phyloP scores from a whole-genome alignment of 106 monocot species.

The Phalaenopsis aphrodite region DNA sequence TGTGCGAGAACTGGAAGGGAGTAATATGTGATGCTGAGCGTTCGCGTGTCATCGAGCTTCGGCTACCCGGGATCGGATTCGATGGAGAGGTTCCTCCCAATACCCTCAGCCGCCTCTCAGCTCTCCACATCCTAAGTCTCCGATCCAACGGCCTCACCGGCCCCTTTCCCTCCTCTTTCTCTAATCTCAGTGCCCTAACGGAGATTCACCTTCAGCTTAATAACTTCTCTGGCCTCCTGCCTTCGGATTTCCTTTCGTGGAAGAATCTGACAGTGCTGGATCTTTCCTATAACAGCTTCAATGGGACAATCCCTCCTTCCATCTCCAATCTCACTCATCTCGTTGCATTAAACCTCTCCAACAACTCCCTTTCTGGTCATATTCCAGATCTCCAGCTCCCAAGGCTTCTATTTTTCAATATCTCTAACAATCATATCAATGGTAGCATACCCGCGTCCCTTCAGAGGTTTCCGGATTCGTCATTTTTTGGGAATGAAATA shows the following conservation, averaged over 20 bases:
- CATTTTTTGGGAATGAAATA: conserved; percentile 41
- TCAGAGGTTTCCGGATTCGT: conserved; percentile 30
- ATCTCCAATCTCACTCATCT: conserved; percentile 39
- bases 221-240: conserved; percentile 37
- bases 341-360: conserved; percentile 34
- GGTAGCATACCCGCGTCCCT: conserved; percentile 44
- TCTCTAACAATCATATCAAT: conserved; percentile 38
- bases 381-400: conserved; percentile 43
- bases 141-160: conserved; percentile 45
- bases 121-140: conserved; percentile 44
- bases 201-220: conserved; percentile 52
- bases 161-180: conserved; percentile 40
- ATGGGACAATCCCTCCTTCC: conserved; percentile 34
- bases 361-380: conserved; percentile 46
- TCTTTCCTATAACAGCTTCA: conserved; percentile 43
- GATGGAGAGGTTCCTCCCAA: conserved; percentile 33
- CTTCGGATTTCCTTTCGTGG: conserved; percentile 26
- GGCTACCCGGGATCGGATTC: conserved; percentile 38
- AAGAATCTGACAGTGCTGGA: conserved; percentile 36
- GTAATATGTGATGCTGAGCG: conserved; percentile 23
- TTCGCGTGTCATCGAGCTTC: conserved; percentile 35
- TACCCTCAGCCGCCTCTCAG: conserved; percentile 42
- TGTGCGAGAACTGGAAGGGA: conserved; percentile 44
- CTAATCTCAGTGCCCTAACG: conserved; percentile 31
- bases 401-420: conserved; percentile 28